Evolutionary conservation across 805 yeast species (phyloP).

Genomic region (Lachancea sp.): DNA sequence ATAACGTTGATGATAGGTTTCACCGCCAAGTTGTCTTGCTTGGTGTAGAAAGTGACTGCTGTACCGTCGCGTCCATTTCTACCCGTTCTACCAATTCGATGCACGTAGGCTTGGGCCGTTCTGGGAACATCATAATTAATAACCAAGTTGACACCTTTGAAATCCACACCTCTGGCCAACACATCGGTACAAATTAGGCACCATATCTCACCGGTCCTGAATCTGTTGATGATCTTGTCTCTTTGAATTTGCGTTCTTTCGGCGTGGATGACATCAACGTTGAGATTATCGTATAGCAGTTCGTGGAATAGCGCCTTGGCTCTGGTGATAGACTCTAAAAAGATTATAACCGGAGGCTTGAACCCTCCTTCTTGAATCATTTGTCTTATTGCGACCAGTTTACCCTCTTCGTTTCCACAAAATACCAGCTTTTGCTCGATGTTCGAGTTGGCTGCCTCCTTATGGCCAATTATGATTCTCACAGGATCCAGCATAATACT

Average conservation of each 20-base stretch:
- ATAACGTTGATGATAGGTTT: constrained; percentile 88
- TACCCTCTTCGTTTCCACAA: constrained; percentile 95
- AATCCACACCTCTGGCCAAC: constrained; percentile 92
- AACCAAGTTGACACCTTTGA: constrained; percentile 89
- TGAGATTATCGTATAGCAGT: constrained; percentile 80
- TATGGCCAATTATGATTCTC: constrained; percentile 84
- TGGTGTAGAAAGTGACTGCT: constrained; percentile 90
- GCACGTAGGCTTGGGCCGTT: constrained; percentile 90
- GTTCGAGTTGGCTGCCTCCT: constrained; percentile 81
- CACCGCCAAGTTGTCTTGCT: constrained; percentile 70
- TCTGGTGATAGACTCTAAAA: constrained; percentile 84
- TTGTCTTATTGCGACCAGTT: constrained; percentile 83
- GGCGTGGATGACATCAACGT: constrained; percentile 94
- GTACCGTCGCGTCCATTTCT: constrained; percentile 84
- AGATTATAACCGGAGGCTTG: constrained; percentile 87
- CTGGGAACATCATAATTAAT: constrained; percentile 96
- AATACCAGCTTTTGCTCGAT: constrained; percentile 79
- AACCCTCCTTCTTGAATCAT: constrained; percentile 78
- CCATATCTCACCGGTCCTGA: constrained; percentile 90
- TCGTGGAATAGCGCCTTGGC: constrained; percentile 96
- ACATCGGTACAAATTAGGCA: constrained; percentile 95
- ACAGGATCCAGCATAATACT: constrained; percentile 80
- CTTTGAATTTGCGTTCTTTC: constrained; percentile 88
- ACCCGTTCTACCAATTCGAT: constrained; percentile 97
- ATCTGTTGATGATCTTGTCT: constrained; percentile 73